Conservation (phyloP, 306 rosid genomes). For the Adenanthera pavonina region DNA sequence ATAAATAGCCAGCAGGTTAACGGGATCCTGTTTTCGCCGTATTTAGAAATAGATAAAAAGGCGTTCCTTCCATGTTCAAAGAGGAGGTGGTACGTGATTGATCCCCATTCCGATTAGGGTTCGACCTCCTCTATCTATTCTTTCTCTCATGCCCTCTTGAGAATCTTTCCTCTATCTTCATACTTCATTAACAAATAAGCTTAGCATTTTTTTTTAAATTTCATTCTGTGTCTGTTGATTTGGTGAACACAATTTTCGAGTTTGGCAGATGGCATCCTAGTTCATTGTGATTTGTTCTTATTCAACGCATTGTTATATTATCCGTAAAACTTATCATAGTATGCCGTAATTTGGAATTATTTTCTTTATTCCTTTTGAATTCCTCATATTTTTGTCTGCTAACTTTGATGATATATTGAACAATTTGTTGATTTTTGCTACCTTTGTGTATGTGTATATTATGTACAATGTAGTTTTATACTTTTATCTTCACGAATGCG, state of each 20-base stretch:
- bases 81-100: slow-evolving; percentile 23
- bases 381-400: not conserved
- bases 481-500: not conserved
- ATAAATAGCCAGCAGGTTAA: slow-evolving; percentile 23
- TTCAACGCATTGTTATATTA: not conserved
- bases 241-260: not conserved
- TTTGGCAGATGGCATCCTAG: not conserved
- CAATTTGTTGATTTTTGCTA: slow-evolving; percentile 11
- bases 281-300: not conserved
- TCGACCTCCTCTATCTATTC: not conserved
- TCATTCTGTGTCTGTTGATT: not conserved
- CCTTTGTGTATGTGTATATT: not conserved
- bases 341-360: not conserved
- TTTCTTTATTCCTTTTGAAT: not conserved
- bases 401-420: not conserved
- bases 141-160: slow-evolving; percentile 38
- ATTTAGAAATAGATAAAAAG: slow-evolving; percentile 22
- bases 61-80: not conserved
- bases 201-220: not conserved
- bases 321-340: slow-evolving; percentile 22
- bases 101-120: slow-evolving; percentile 18
- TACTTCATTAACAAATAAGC: not conserved
- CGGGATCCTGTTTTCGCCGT: not conserved
- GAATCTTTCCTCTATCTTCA: slow-evolving; percentile 29
- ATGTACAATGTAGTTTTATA: not conserved